A percentile compares a stretch with the other conserved stretches of the same genome.
phyloP scores from a whole-genome alignment of 768 basidiomycete genomes.

The Auricularia auricula-judae region DNA sequence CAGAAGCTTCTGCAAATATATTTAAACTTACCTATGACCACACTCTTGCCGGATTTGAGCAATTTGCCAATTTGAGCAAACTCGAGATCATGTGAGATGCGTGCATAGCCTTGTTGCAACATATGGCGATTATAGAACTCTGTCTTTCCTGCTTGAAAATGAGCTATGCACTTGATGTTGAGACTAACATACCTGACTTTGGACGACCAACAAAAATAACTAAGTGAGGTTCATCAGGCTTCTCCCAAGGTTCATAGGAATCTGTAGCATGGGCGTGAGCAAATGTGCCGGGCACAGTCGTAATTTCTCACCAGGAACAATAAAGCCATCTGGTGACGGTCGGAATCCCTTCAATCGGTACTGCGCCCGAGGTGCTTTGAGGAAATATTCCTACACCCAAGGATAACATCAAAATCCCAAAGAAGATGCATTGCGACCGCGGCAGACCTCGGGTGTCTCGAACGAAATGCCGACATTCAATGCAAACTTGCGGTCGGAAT shows the following conservation, averaged over 20 bases:
- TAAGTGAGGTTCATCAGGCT: not conserved
- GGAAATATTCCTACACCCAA: constrained; percentile 61
- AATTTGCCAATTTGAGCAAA: no score
- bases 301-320: no score
- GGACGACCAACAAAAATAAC: not conserved
- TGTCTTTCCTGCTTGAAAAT: no score
- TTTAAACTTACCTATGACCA: no score
- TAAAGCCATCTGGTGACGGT: not conserved
- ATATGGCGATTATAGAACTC: no score
- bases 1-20: no score
- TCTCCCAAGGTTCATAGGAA: not conserved
- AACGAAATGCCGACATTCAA: constrained; percentile 64
- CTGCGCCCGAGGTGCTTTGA: constrained; percentile 33
- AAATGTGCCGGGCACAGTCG: not conserved
- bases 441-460: constrained; percentile 72
- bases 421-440: not conserved
- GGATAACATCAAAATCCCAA: not conserved
- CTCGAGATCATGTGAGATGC: no score
- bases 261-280: not conserved
- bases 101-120: no score
- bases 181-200: not conserved
- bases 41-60: no score
- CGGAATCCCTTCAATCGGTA: constrained; percentile 54
- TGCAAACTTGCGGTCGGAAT: constrained; percentile 81
- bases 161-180: no score